Conservation (phyloP, 164 flowering plant species). For the Macadamia tetraphylla region DNA sequence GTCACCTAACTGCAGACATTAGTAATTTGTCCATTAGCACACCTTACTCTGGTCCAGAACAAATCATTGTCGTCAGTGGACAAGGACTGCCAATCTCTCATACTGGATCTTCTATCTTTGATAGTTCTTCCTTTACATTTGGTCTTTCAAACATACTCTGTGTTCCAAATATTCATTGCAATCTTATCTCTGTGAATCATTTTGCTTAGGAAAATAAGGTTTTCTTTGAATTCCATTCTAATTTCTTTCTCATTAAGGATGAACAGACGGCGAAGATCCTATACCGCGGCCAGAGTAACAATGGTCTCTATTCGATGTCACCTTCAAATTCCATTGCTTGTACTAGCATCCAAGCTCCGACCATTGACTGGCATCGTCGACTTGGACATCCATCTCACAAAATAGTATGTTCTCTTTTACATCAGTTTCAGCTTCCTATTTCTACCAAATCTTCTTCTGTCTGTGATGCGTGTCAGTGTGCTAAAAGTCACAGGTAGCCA, state of each 20-base stretch:
- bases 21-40: too few relatives aligned
- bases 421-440: too few relatives aligned
- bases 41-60: background rate
- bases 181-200: conserved; percentile 4
- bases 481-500: background rate
- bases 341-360: background rate
- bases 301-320: conserved; percentile 3
- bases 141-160: background rate
- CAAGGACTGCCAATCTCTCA: background rate
- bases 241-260: conserved; percentile 14
- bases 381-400: conserved; percentile 8
- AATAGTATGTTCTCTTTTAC: background rate
- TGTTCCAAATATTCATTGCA: background rate
- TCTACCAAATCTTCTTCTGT: background rate
- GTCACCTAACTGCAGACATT: conserved; percentile 4
- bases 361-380: conserved; percentile 1
- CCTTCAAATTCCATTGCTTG: background rate
- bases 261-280: background rate
- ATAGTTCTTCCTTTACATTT: background rate
- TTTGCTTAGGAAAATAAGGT: conserved; percentile 1
- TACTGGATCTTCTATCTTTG: background rate
- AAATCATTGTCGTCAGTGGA: conserved; percentile 1
- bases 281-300: background rate
- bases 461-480: background rate
- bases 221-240: conserved; percentile 4